Conservation (phyloP, 768 basidiomycete genomes). For the Sutorius australiensis region DNA sequence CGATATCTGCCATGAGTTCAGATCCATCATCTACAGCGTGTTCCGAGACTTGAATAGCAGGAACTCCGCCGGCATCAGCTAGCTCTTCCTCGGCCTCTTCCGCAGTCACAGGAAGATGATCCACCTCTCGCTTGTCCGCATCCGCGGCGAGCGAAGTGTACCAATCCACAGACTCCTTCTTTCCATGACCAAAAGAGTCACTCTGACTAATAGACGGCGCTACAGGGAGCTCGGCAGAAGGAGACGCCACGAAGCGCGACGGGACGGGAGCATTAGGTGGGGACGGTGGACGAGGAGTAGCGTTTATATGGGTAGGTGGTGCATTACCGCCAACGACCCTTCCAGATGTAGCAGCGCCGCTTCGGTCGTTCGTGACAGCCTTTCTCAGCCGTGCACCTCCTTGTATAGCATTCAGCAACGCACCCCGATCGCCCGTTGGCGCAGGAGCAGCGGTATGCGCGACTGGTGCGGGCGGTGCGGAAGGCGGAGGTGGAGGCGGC, state of each 20-base stretch:
- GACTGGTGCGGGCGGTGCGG: conserved; percentile 26
- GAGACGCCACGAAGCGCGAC: conserved; percentile 11
- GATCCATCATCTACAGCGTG: conserved; percentile 35
- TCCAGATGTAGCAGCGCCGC: conserved; percentile 64
- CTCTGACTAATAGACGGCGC: conserved; percentile 12
- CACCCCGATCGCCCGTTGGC: conserved; percentile 52
- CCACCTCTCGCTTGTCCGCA: conserved; percentile 44
- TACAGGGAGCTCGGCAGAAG: conserved; percentile 18
- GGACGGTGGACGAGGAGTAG: conserved; percentile 39
- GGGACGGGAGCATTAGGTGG: conserved; percentile 9
- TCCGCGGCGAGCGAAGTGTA: conserved; percentile 77
- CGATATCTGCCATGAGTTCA: conserved; percentile 70
- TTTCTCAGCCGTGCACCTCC: conserved; percentile 68
- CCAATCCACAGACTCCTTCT: conserved; percentile 88
- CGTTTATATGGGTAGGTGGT: conserved; percentile 66
- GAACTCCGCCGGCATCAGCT: conserved; percentile 33
- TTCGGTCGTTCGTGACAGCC: conserved; percentile 80
- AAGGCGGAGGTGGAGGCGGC: conserved; percentile 38
- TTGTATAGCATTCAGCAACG: conserved; percentile 77
- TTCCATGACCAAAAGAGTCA: conserved; percentile 34
- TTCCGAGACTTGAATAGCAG: conserved; percentile 57
- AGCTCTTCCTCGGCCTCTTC: conserved; percentile 63
- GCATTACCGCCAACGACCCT: conserved; percentile 71
- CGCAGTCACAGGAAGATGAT: conserved; percentile 46
- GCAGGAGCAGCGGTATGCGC: conserved; percentile 33